These are phyloP conservation scores for Ceratobasidium sp. DNA, from an alignment of 1,284 basidiomycete species.

Conservation along the genomic window DNA sequence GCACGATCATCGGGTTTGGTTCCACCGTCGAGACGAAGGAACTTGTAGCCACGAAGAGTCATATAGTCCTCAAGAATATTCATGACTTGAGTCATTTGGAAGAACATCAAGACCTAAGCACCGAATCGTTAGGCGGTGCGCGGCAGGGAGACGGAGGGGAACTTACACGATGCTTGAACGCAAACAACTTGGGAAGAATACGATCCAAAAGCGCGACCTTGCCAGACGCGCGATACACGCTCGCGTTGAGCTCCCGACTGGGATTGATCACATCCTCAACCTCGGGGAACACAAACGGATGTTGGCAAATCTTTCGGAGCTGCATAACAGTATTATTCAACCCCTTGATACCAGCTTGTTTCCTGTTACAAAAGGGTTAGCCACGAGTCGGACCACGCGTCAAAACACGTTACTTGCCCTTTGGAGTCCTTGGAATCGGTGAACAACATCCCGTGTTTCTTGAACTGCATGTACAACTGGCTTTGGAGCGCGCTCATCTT, in stretches of 20 bases:
- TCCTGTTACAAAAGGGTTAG: constrained; percentile 55
- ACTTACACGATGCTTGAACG: constrained; percentile 85
- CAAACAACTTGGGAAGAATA: constrained; percentile 93
- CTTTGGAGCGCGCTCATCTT: constrained; percentile 94
- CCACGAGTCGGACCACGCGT: background rate
- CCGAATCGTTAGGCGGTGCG: background rate
- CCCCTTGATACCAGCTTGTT: constrained; percentile 78
- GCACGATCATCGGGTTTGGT: constrained; percentile 99
- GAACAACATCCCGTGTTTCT: constrained; percentile 90
- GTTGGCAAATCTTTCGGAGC: constrained; percentile 97
- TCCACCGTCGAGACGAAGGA: constrained; percentile 94
- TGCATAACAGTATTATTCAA: constrained; percentile 99
- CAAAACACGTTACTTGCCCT: constrained; percentile 57
- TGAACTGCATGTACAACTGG: constrained; percentile 97
- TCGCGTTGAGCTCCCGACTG: constrained; percentile 78
- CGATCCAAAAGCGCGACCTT: constrained; percentile 96
- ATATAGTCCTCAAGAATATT: constrained; percentile 99
- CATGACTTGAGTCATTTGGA: constrained; percentile 99
- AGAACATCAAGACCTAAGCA: constrained; percentile 90
- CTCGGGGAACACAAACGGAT: constrained; percentile 93
- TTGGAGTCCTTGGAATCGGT: constrained; percentile 81
- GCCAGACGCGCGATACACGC: constrained; percentile 85
- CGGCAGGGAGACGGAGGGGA: constrained; percentile 9
- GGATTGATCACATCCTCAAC: constrained; percentile 93
- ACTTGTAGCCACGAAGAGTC: constrained; percentile 86